These are phyloP conservation scores for Tetradesmus lagerheimii DNA, from an alignment of 139 green algal genomes.

Conservation along the genomic window DNA sequence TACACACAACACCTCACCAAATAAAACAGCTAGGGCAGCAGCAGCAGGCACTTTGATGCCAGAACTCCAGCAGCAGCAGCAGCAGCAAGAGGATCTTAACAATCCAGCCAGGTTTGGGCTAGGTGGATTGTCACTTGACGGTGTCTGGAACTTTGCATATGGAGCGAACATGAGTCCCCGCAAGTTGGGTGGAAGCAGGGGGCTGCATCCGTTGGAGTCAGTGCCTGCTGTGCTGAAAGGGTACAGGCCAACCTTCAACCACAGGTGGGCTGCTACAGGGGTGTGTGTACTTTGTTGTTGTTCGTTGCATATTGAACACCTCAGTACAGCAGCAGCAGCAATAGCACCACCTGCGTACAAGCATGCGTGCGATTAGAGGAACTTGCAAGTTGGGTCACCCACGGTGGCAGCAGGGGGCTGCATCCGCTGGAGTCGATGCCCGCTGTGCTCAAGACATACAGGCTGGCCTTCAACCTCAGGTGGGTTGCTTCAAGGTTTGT, in stretches of 20 bases:
- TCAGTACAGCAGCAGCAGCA: background rate
- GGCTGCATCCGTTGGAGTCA: conserved; percentile 60
- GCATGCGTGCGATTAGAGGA: too few species aligned
- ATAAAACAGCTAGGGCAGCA: background rate
- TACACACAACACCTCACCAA: background rate
- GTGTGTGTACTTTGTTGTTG: too few species aligned
- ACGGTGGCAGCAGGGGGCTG: background rate
- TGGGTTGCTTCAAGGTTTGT: too few species aligned
- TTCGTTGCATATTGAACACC: too few species aligned
- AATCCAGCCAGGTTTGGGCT: background rate
- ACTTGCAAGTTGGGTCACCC: too few species aligned
- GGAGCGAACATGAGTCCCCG: conserved; percentile 69
- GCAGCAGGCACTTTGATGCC: background rate
- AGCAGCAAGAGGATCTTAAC: background rate
- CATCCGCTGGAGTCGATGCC: background rate
- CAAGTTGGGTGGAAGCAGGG: conserved; percentile 57
- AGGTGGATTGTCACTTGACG: background rate
- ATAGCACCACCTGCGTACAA: background rate
- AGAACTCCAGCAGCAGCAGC: conserved; percentile 7
- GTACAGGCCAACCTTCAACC: conserved; percentile 63
- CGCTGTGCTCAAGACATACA: background rate
- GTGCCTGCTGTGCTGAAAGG: conserved; percentile 50
- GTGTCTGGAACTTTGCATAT: conserved; percentile 74
- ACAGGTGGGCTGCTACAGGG: conserved; percentile 32
- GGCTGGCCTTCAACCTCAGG: background rate